Evolutionary conservation across 148 eudicot species (phyloP).

Genomic region (Chenopodium formosanum): DNA sequence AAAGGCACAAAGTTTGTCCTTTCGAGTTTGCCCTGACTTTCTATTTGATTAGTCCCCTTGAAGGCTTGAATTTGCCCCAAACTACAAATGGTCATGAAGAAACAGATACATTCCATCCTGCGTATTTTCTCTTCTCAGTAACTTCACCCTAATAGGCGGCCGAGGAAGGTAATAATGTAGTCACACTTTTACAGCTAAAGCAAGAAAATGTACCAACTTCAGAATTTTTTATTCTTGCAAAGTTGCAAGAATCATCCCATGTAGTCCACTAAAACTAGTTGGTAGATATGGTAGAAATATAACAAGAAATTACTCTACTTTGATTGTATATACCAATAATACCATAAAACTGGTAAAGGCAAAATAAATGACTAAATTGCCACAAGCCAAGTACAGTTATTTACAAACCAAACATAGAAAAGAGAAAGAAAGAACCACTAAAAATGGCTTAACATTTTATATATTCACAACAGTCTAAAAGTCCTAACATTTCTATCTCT

Average conservation of each 20-base stretch:
- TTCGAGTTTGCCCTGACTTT: too few relatives aligned
- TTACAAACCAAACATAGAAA: neutral
- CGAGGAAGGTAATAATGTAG: too few relatives aligned
- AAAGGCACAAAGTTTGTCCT: too few relatives aligned
- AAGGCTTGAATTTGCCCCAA: too few relatives aligned
- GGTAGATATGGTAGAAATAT: neutral
- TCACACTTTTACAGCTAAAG: neutral
- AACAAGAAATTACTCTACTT: neutral
- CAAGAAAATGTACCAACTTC: neutral
- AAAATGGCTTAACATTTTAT: constrained; percentile 5
- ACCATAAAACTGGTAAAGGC: neutral
- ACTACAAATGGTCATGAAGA: too few relatives aligned
- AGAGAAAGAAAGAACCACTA: constrained; percentile 3
- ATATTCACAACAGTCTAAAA: constrained; percentile 16
- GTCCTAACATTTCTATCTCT: constrained; percentile 5
- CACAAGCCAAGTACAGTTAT: neutral
- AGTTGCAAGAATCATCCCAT: neutral
- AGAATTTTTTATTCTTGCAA: neutral
- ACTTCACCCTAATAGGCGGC: too few relatives aligned
- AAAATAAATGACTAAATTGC: constrained; percentile 1
- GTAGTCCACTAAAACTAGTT: neutral
- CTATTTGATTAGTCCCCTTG: too few relatives aligned
- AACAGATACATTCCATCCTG: too few relatives aligned
- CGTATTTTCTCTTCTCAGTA: too few relatives aligned
- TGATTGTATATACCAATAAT: neutral